A percentile compares a stretch with the other conserved stretches of the same genome.
These are phyloP conservation scores for Capsella rubella DNA, from an alignment of 441 rosid species.

Conservation along the genomic window DNA sequence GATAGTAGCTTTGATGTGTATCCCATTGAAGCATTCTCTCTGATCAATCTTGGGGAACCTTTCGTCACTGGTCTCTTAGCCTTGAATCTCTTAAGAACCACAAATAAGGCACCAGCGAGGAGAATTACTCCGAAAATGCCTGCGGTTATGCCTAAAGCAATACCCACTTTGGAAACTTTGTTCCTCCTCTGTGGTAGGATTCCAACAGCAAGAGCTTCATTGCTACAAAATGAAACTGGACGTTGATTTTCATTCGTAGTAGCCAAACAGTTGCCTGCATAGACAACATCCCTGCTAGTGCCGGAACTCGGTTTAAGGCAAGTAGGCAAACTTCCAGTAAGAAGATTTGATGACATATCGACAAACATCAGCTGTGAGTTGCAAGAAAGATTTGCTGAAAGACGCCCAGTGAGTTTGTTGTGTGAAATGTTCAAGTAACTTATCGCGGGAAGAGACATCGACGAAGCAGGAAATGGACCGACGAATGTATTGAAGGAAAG, in stretches of 20 bases:
- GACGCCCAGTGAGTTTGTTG: slow-evolving; percentile 88
- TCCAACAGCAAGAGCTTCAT: slow-evolving; percentile 95
- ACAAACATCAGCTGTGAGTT: slow-evolving; percentile 60
- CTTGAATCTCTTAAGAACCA: slow-evolving; percentile 52
- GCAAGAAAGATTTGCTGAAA: slow-evolving; percentile 78
- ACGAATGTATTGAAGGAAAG: slow-evolving; percentile 77
- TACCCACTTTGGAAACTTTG: slow-evolving; percentile 46
- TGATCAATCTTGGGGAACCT: slow-evolving; percentile 63
- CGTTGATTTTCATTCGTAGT: slow-evolving; percentile 59
- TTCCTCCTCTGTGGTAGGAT: slow-evolving; percentile 60
- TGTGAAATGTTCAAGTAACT: slow-evolving; percentile 69
- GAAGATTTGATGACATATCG: slow-evolving; percentile 84
- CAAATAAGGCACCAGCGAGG: slow-evolving; percentile 55
- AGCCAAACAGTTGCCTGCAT: slow-evolving; percentile 74
- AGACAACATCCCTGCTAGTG: slow-evolving; percentile 52
- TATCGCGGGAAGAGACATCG: slow-evolving; percentile 77
- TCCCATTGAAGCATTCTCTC: slow-evolving; percentile 72
- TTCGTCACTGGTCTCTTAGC: slow-evolving; percentile 44
- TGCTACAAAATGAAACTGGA: slow-evolving; percentile 73
- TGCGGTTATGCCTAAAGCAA: slow-evolving; percentile 63
- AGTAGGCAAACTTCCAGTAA: slow-evolving; percentile 77
- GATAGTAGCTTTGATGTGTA: slow-evolving; percentile 85
- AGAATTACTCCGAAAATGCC: slow-evolving; percentile 64
- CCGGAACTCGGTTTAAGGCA: slow-evolving; percentile 61
- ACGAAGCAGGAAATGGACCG: slow-evolving; percentile 73